These are phyloP conservation scores for Gossypium arboreum DNA, from an alignment of 345 rosid species.

Conservation along the genomic window DNA sequence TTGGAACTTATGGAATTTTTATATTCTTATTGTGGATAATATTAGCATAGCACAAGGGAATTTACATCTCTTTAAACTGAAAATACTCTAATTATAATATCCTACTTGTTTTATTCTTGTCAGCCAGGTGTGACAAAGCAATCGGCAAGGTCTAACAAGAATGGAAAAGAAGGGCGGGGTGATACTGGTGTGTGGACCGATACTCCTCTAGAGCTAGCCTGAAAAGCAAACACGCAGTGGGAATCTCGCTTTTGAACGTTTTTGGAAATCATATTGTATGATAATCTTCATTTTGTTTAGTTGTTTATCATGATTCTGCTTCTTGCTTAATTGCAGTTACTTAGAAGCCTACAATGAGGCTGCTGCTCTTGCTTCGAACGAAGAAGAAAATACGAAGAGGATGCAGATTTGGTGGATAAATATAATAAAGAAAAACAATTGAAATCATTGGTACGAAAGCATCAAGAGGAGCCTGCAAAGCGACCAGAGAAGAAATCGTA, in stretches of 20 bases:
- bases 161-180: constrained; percentile 73
- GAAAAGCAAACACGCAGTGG: constrained; percentile 81
- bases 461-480: constrained; percentile 48
- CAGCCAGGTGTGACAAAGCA: constrained; percentile 79
- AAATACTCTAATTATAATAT: constrained; percentile 2
- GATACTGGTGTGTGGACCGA: constrained; percentile 86
- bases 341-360: constrained; percentile 85
- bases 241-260: constrained; percentile 2
- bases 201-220: constrained; percentile 78
- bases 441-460: constrained; percentile 73
- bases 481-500: constrained; percentile 55
- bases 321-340: constrained; percentile 43
- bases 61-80: neutral
- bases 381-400: constrained; percentile 48
- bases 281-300: neutral
- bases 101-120: constrained; percentile 17
- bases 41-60: neutral
- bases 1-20: neutral
- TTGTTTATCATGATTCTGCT: constrained; percentile 9
- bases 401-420: constrained; percentile 82
- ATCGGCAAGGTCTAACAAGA: constrained; percentile 61
- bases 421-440: constrained; percentile 81
- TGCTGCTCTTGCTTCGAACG: constrained; percentile 70
- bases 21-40: too few species aligned
- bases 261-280: neutral